These are phyloP conservation scores for Botryotinia globosa DNA, from an alignment of 2,329 filamentous ascomycete genomes.

Conservation along the genomic window DNA sequence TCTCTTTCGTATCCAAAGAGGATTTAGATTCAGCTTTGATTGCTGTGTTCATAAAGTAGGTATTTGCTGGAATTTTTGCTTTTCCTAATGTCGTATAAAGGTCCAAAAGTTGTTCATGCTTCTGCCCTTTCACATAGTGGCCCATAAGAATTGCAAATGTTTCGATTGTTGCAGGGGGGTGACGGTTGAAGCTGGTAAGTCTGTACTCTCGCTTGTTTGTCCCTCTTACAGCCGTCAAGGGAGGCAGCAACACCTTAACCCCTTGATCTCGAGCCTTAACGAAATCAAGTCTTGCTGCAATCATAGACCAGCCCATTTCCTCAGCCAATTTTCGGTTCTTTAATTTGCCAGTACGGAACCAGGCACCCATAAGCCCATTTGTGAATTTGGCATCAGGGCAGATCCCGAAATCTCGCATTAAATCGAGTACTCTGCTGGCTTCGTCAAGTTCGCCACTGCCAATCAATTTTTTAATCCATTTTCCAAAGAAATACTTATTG, in stretches of 20 bases:
- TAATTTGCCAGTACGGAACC: conserved; percentile 62
- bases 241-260: conserved; percentile 18
- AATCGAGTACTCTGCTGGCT: conserved; percentile 67
- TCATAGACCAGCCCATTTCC: conserved; percentile 72
- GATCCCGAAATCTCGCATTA: conserved; percentile 70
- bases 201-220: conserved; percentile 30
- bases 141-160: conserved; percentile 74
- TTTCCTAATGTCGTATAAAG: conserved; percentile 61
- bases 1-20: neutral
- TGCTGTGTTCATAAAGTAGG: conserved; percentile 77
- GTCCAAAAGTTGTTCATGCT: conserved; percentile 55
- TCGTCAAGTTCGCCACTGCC: conserved; percentile 68
- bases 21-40: conserved; percentile 48
- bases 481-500: conserved; percentile 82
- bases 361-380: conserved; percentile 78
- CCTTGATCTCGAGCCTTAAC: conserved; percentile 47
- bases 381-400: conserved; percentile 70
- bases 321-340: conserved; percentile 61
- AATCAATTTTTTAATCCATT: conserved; percentile 84
- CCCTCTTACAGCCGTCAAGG: conserved; percentile 23
- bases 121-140: conserved; percentile 63
- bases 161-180: conserved; percentile 67
- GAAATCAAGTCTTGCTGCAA: conserved; percentile 62
- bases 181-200: conserved; percentile 39
- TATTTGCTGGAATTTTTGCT: conserved; percentile 64